Evolutionary conservation across 225 moss, liverwort and hornwort species (phyloP), one percentile per base, ranked within the genome.

Genomic region (Ulota crispa): DNA sequence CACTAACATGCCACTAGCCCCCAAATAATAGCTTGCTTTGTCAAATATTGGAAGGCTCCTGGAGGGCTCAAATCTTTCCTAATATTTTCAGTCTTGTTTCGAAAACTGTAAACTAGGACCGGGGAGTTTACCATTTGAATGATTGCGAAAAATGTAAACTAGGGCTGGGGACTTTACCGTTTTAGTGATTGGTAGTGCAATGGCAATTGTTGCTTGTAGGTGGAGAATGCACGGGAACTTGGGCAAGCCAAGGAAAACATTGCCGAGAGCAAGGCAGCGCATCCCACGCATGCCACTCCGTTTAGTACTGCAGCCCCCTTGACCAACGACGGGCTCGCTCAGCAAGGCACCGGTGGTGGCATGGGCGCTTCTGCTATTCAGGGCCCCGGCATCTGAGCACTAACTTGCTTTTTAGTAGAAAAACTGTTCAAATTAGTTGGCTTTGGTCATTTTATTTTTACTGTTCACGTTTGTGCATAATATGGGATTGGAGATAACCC

Each of bases 221-320:
- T 81, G 13, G 79, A 82, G 32, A 81, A 84, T 45, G 86, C 83
- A 0, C 18, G 23, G 6, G 62, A 63, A 67, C n/a, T 52, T 3
- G 57, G 43, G 0, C 66, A 79, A 61, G 81, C 8, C 1, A 86
- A 86, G 76, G 53, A 76, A 12, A 81, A 82, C 30, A 36, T 86
- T 26, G 41, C 83, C 37, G 68, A 78, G 19, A 77, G 68, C 30
- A 78, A 91, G 42, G 64, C 74, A 14, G 86, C 76, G 0, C 83
- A 86, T 1, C 84, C 79, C 9, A 70, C 67, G 6, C 71, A 62
- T 20, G 8, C 20, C 5, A 47, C 21, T 1, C 32, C 80, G 11
- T 27, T 83, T 10, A 18, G 36, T 1, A 32, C 3, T 2, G 23
- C 73, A 9, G 20, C 1, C 1, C 82, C 65, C 2, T 15, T 36